These are phyloP conservation scores for Colletotrichum zoysiae DNA, from an alignment of 2,329 filamentous ascomycete genomes.

Conservation along the genomic window DNA sequence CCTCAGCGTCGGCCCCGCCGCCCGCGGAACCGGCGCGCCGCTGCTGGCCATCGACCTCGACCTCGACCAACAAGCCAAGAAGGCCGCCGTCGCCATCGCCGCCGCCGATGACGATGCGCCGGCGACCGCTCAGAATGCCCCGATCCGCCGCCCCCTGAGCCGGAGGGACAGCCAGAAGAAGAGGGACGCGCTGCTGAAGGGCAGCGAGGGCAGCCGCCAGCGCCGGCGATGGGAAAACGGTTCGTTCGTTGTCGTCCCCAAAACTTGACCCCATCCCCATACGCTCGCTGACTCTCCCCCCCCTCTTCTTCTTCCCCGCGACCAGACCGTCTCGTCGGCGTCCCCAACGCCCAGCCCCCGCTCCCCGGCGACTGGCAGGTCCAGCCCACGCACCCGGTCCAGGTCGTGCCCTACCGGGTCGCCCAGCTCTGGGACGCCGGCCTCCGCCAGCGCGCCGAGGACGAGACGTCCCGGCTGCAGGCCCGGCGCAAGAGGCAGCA, in stretches of 20 bases:
- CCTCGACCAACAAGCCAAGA: constrained; percentile 69
- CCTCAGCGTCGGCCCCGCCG: constrained; percentile 66
- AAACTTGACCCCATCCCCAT: not conserved
- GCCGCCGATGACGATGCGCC: constrained; percentile 36
- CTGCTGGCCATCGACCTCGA: constrained; percentile 84
- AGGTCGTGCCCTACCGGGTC: constrained; percentile 87
- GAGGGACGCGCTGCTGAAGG: constrained; percentile 84
- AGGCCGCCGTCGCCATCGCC: constrained; percentile 24
- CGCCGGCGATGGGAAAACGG: constrained; percentile 96
- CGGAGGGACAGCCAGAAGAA: constrained; percentile 67
- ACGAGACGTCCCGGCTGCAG: constrained; percentile 56
- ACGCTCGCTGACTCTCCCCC: not conserved
- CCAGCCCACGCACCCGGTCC: constrained; percentile 82
- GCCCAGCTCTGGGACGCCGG: constrained; percentile 83
- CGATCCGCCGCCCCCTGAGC: constrained; percentile 60
- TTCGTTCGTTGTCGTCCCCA: constrained; percentile 52
- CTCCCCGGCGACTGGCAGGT: constrained; percentile 86
- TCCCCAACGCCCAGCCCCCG: constrained; percentile 88
- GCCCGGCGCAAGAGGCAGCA: constrained; percentile 61
- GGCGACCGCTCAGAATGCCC: constrained; percentile 44
- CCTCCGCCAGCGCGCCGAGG: constrained; percentile 63
- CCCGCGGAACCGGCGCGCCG: constrained; percentile 71
- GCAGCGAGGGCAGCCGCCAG: constrained; percentile 89
- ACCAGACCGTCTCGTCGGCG: constrained; percentile 84
- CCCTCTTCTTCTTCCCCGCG: not conserved